These are phyloP conservation scores for Pseudogymnoascus sp. DNA, from an alignment of 2,329 filamentous ascomycete species.

Conservation along the genomic window DNA sequence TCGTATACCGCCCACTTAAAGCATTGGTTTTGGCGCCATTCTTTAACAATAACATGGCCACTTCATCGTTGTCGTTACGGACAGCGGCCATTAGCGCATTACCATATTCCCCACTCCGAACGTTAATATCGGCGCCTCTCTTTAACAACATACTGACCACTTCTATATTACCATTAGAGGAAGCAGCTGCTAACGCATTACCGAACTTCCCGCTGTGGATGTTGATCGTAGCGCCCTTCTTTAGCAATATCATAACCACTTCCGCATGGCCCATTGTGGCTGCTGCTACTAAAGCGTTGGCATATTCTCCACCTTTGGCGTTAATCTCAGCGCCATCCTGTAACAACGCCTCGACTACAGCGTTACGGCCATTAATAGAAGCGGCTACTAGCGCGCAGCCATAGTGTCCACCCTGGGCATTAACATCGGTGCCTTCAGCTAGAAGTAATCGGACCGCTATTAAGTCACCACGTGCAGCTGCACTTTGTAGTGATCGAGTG, in stretches of 20 bases:
- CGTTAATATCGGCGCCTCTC: constrained; percentile 1
- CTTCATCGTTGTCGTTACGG: constrained; percentile 27
- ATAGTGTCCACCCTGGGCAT: not conserved
- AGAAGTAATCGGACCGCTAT: not conserved
- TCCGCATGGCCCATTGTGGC: not conserved
- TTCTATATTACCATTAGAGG: constrained; percentile 28
- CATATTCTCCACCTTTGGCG: not conserved
- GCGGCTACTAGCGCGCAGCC: not conserved
- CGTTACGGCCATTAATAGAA: not conserved
- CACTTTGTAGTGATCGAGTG: not conserved
- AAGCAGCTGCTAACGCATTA: not conserved
- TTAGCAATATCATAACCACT: not conserved
- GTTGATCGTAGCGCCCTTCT: not conserved
- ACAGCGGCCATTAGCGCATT: constrained; percentile 6
- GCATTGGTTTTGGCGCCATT: constrained; percentile 3
- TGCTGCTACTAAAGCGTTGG: not conserved
- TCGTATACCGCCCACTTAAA: constrained; percentile 6
- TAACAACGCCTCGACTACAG: not conserved
- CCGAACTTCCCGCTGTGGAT: not conserved
- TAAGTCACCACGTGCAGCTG: not conserved
- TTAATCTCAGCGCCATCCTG: not conserved
- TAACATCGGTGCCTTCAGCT: not conserved
- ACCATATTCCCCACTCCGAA: constrained; percentile 7
- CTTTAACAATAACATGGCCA: constrained; percentile 17
- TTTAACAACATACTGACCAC: constrained; percentile 17